Percentiles rank a stretch among this genome's conserved stretches.
phyloP scores from a whole-genome alignment of 306 rosid species.

The Hippophae rhamnoides region DNA sequence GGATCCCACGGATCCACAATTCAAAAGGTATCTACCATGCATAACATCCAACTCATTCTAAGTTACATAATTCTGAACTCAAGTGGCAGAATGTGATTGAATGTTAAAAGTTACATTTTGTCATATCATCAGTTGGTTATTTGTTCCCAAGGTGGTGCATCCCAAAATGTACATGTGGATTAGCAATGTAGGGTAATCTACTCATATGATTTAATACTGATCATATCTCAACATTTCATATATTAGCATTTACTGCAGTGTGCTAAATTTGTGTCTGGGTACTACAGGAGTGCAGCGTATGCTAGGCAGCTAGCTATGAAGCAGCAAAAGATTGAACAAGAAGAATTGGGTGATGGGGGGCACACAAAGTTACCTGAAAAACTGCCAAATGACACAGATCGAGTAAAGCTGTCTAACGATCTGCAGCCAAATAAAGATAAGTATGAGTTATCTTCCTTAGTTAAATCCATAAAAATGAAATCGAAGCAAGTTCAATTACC shows the following conservation, averaged over 20 bases:
- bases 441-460: conserved; percentile 42
- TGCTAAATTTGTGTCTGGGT: conserved; percentile 15
- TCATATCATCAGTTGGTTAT: conserved; percentile 18
- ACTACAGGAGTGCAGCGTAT: conserved; percentile 68
- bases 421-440: conserved; percentile 31
- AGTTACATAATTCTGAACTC: conserved; percentile 23
- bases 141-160: too few relatives aligned
- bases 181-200: background rate
- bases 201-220: background rate
- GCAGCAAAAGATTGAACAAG: conserved; percentile 29
- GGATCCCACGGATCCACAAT: conserved; percentile 87
- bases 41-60: too few relatives aligned
- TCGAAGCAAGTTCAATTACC: conserved; percentile 37
- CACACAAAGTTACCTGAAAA: conserved; percentile 12
- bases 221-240: too few relatives aligned
- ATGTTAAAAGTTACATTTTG: conserved; percentile 21
- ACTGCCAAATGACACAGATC: conserved; percentile 6
- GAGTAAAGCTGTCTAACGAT: conserved; percentile 20
- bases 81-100: conserved; percentile 20
- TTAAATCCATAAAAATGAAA: conserved; percentile 70
- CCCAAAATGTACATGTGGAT: background rate
- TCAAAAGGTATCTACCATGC: conserved; percentile 56
- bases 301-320: conserved; percentile 47
- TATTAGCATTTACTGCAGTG: background rate
- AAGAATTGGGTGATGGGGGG: conserved; percentile 28